These are phyloP conservation scores for Aspergillus ellipticus DNA, from an alignment of 495 filamentous ascomycete genomes.

Conservation along the genomic window DNA sequence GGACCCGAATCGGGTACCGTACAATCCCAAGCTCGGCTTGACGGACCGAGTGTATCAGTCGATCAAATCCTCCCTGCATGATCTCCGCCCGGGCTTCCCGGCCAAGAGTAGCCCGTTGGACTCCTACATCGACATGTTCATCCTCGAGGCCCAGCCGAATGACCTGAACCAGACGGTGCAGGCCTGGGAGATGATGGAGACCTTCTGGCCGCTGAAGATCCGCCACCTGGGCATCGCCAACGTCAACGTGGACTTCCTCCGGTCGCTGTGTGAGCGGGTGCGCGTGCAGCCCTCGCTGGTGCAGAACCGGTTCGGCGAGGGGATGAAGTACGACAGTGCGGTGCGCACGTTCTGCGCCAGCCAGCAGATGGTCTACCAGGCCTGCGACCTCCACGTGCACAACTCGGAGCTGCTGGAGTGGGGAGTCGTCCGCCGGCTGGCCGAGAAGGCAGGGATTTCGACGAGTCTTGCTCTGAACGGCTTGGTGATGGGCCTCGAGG, in stretches of 20 bases:
- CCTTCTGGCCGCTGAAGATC: slow-evolving; percentile 61
- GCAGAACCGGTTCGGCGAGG: slow-evolving; percentile 79
- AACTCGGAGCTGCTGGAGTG: too few relatives aligned
- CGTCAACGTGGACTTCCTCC: slow-evolving; percentile 50
- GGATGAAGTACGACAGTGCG: too few relatives aligned
- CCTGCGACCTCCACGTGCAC: too few relatives aligned
- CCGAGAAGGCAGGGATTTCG: too few relatives aligned
- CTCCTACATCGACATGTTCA: slow-evolving; percentile 66
- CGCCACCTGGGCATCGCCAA: slow-evolving; percentile 73
- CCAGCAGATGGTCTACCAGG: too few relatives aligned
- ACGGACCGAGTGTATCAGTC: slow-evolving; percentile 62
- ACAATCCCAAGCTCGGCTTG: slow-evolving; percentile 47
- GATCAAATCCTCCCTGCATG: slow-evolving; percentile 62
- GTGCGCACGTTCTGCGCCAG: too few relatives aligned
- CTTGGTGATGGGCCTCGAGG: too few relatives aligned
- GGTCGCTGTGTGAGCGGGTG: slow-evolving; percentile 41
- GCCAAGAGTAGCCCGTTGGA: slow-evolving; percentile 31
- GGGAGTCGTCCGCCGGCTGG: too few relatives aligned
- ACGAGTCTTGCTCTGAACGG: too few relatives aligned
- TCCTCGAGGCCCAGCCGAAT: slow-evolving; percentile 67
- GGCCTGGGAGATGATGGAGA: slow-evolving; percentile 61
- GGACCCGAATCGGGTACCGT: slow-evolving; percentile 57
- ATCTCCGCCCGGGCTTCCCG: slow-evolving; percentile 45
- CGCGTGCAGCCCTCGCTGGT: slow-evolving; percentile 59
- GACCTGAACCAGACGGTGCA: slow-evolving; percentile 55